Evolutionary conservation across 306 rosid genomes (phyloP).

Genomic region (Canavalia ensiformis): DNA sequence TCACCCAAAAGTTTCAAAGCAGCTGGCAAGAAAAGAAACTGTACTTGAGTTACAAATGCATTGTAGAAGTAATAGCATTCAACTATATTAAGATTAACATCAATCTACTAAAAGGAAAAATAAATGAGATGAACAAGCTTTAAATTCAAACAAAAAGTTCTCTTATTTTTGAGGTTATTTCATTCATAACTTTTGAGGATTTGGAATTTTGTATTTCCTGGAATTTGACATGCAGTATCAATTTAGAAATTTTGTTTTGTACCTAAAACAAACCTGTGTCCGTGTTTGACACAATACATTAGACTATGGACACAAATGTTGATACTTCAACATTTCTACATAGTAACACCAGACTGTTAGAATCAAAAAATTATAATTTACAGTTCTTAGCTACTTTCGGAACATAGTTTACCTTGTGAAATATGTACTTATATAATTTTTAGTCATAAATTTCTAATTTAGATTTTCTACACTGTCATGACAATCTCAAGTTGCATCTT

Average conservation of each 20-base stretch:
- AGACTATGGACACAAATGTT: conserved; percentile 21
- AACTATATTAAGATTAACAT: conserved; percentile 37
- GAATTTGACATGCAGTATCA: conserved; percentile 33
- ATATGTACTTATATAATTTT: neutral
- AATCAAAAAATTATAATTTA: neutral
- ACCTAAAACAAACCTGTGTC: neutral
- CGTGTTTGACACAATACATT: neutral
- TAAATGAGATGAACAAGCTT: conserved; percentile 33
- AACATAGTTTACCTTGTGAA: neutral
- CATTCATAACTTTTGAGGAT: neutral
- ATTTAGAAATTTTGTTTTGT: neutral
- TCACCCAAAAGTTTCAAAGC: conserved; percentile 94
- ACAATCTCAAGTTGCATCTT: conserved; percentile 9
- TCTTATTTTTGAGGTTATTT: neutral
- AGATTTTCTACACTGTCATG: neutral
- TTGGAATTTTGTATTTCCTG: neutral
- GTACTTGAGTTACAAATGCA: conserved; percentile 62
- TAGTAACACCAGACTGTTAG: neutral
- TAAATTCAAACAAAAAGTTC: conserved; percentile 26
- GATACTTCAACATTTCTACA: neutral
- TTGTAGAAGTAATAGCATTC: conserved; percentile 51
- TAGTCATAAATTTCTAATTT: neutral
- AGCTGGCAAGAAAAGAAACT: conserved; percentile 83
- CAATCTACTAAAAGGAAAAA: conserved; percentile 29
- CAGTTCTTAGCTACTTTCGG: neutral